Base-by-base conservation (phyloP, 108 stramenopile genomes). In the Nitzschia sp. region DNA sequence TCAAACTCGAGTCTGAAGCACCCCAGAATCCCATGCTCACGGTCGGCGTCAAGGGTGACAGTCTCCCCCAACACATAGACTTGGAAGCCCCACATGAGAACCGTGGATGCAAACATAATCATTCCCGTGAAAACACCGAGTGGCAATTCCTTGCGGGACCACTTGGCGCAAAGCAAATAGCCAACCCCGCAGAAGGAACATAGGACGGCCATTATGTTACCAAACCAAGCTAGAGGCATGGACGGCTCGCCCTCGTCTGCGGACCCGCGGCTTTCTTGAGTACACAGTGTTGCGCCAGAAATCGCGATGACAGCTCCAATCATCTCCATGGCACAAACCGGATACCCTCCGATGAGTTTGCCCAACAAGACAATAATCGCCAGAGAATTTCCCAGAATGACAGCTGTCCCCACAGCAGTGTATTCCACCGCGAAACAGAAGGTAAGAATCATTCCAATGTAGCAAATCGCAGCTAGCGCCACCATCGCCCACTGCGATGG, bases 401-500 rank as follows among this genome's bases (percentile, higher is more conserved):
- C 62, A 29, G 85, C 85, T 61, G 84, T 89, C 7, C 83, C 83
- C 38, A 89, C 61, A 1, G 85, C 60, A 0, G 88, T 86, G 57
- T 78, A 80, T 10, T 75, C 73, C 21, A 89, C 60, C 0, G 88
- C 57, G 51, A 67, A 41, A 14, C 64, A 79, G 67, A 86, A 89
- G 7, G 67, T 19, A n/a, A 84, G 46, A 34, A 54, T 51, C 61
- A 81, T 56, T 17, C 70, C 63, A n/a, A 50, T 69, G 56, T 85
- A 89, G 59, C 67, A 77, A 0, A 74, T 17, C 7, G 71, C 77
- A 10, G 80, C 75, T 43, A 77, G 53, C 15, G 80, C 53, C 41
- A 86, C 60, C n/a, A 58, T 75, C 37, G 75, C n/a, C 71, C 76
- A 84, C 38, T 83, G 79, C 3, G 63, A 53, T 15, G 19, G 25